Conservation (phyloP, 1,284 basidiomycete genomes). For the Volvariella surrecta region DNA sequence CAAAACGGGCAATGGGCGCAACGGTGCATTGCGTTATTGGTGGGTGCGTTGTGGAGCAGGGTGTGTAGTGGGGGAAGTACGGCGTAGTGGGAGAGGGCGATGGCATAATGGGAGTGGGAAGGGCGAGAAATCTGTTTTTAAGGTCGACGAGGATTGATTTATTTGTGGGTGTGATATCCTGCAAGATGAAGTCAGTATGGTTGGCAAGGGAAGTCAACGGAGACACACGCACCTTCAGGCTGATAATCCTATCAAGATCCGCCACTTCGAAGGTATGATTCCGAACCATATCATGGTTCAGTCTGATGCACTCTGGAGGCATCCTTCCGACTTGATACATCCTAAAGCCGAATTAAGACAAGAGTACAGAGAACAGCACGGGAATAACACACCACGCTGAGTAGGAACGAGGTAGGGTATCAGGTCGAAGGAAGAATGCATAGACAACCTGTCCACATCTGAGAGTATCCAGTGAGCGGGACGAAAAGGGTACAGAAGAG, state of each 20-base stretch:
- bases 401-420: slow-evolving; percentile 78
- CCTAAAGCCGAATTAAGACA: slow-evolving; percentile 17
- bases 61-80: slow-evolving; percentile 51
- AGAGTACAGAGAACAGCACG: background rate
- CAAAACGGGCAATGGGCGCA: slow-evolving; percentile 69
- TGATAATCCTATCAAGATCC: slow-evolving; percentile 47
- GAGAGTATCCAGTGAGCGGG: background rate
- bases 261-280: slow-evolving; percentile 46
- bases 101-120: slow-evolving; percentile 14
- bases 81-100: slow-evolving; percentile 18
- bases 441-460: slow-evolving; percentile 90
- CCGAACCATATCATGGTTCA: slow-evolving; percentile 57
- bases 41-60: slow-evolving; percentile 71
- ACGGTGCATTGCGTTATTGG: slow-evolving; percentile 62
- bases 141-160: slow-evolving; percentile 15
- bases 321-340: slow-evolving; percentile 56
- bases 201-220: background rate
- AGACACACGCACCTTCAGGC: slow-evolving; percentile 32
- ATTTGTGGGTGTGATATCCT: slow-evolving; percentile 27
- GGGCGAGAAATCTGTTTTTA: slow-evolving; percentile 13
- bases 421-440: slow-evolving; percentile 73
- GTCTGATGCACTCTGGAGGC: slow-evolving; percentile 46
- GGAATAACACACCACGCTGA: slow-evolving; percentile 49
- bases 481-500: background rate
- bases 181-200: background rate